Percentiles rank a stretch among this genome's conserved stretches.
phyloP scores from a whole-genome alignment of 1,284 basidiomycete genomes.

The Boletus semigastroideus region DNA sequence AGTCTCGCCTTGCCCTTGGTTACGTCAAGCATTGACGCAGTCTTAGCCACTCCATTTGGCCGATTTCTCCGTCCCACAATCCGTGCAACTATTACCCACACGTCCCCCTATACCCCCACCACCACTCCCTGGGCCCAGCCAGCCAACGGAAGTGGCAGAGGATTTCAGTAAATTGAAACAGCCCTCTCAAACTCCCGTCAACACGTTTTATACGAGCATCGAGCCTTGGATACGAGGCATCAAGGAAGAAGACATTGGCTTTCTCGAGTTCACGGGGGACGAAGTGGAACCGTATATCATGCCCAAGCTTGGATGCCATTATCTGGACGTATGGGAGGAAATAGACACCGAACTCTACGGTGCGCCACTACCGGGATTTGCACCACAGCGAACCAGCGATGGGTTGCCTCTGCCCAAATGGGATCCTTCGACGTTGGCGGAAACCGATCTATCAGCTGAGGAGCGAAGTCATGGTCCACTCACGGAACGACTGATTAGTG shows the following conservation, averaged over 20 bases:
- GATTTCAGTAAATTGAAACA: conserved; percentile 86
- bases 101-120: conserved; percentile 68
- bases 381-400: conserved; percentile 30
- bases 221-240: conserved; percentile 85
- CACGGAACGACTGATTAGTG: conserved; percentile 79
- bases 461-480: conserved; percentile 76
- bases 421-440: conserved; percentile 71
- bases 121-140: conserved; percentile 76
- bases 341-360: conserved; percentile 69
- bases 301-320: conserved; percentile 87
- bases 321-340: conserved; percentile 89
- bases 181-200: conserved; percentile 61
- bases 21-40: conserved; percentile 13
- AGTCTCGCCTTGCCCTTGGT: conserved; percentile 14
- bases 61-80: conserved; percentile 58
- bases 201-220: conserved; percentile 80
- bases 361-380: conserved; percentile 41
- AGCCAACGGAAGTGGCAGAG: conserved; percentile 77
- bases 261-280: conserved; percentile 84
- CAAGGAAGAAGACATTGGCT: conserved; percentile 89
- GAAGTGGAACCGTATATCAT: conserved; percentile 85
- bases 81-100: conserved; percentile 53
- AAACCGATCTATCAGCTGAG: conserved; percentile 63
- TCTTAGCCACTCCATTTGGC: conserved; percentile 43
- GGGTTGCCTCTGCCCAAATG: conserved; percentile 46